Percentiles rank a stretch among this genome's conserved stretches.
These are phyloP conservation scores for Clarireedia sp. DNA, from an alignment of 2,329 filamentous ascomycete species.

Conservation along the genomic window DNA sequence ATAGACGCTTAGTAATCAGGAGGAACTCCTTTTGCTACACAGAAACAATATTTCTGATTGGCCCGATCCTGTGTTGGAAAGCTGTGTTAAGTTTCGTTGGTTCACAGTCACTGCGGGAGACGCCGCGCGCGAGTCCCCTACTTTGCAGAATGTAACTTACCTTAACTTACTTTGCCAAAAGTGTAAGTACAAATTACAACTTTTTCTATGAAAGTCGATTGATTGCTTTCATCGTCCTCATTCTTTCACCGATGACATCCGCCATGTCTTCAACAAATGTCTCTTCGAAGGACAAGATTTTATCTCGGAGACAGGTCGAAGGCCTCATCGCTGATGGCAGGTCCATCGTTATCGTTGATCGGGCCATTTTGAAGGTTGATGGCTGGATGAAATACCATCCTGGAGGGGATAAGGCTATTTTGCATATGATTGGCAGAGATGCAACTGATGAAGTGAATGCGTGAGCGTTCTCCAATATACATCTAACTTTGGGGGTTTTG, in stretches of 20 bases:
- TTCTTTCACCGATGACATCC: not conserved
- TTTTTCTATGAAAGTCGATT: not conserved
- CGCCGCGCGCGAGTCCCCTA: no score
- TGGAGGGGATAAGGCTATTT: conserved; percentile 82
- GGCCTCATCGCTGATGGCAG: conserved; percentile 74
- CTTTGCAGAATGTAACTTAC: no score
- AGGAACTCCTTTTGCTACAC: no score
- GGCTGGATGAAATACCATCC: conserved; percentile 85
- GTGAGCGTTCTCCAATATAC: conserved; percentile 43
- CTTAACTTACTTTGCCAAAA: not conserved
- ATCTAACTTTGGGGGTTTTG: not conserved
- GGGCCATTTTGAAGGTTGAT: conserved; percentile 78
- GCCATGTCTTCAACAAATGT: conserved; percentile 9
- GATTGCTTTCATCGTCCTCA: not conserved
- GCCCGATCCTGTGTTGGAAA: no score
- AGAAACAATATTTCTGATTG: no score
- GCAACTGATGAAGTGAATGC: conserved; percentile 90
- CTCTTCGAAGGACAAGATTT: conserved; percentile 26
- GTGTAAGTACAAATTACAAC: not conserved
- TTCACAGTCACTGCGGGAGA: no score
- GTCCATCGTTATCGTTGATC: conserved; percentile 72
- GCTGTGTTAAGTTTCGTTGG: no score
- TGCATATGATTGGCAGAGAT: conserved; percentile 89
- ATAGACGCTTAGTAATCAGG: no score
- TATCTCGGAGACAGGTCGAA: conserved; percentile 63